phyloP scores from a whole-genome alignment of 768 basidiomycete species.

The Plicaturopsis crispa region DNA sequence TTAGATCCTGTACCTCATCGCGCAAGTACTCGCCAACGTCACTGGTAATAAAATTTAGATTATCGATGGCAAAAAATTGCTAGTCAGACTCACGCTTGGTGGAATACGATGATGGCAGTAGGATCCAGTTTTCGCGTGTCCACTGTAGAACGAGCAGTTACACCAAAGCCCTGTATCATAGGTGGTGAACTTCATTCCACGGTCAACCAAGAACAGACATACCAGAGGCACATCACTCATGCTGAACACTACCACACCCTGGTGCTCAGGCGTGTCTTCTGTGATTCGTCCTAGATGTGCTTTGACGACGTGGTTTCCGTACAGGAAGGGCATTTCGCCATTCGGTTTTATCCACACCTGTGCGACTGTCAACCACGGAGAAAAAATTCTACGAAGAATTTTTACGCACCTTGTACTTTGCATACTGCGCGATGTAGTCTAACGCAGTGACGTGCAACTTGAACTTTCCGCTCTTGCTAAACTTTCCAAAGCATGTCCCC shows the following conservation, averaged over 20 bases:
- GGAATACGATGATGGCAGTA: conserved; percentile 95
- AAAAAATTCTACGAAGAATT: too few relatives aligned
- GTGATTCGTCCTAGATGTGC: conserved; percentile 98
- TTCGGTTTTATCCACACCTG: conserved; percentile 99
- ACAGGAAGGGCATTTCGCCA: conserved; percentile 98
- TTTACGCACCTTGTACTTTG: conserved; percentile 84
- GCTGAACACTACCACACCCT: conserved; percentile 93
- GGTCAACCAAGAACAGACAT: conserved; percentile 15
- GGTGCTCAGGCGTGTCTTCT: conserved; percentile 98
- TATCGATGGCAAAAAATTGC: conserved; percentile 4
- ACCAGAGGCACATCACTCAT: conserved; percentile 95
- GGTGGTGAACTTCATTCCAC: conserved; percentile 5
- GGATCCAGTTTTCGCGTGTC: conserved; percentile 98
- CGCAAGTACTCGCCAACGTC: conserved; percentile 98
- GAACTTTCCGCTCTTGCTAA: conserved; percentile 96
- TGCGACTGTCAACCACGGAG: too few relatives aligned
- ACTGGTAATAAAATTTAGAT: conserved; percentile 30
- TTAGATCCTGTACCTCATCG: conserved; percentile 89
- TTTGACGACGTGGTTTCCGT: conserved; percentile 97
- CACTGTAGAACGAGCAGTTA: conserved; percentile 90
- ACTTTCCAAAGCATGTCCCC: conserved; percentile 97
- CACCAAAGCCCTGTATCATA: conserved; percentile 80
- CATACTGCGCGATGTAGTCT: conserved; percentile 91
- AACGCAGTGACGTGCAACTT: conserved; percentile 92
- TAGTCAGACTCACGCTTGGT: conserved; percentile 72